phyloP scores from a whole-genome alignment of 108 stramenopile species.

The Fragilaria crotonensis region DNA sequence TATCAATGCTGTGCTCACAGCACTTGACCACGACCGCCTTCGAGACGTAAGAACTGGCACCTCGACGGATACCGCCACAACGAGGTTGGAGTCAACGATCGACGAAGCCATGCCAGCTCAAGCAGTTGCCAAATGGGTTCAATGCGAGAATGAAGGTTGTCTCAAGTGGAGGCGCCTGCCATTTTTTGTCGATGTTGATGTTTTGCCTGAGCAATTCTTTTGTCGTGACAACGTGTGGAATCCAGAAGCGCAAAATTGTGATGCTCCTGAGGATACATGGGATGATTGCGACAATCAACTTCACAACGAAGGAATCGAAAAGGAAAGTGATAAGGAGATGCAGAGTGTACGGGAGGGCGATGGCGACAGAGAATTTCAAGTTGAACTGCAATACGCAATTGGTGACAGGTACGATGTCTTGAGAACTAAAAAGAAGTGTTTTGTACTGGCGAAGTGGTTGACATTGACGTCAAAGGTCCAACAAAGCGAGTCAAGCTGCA shows the following conservation, averaged over 20 bases:
- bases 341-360: no score
- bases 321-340: not conserved
- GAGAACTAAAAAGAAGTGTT: constrained; percentile 50
- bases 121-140: constrained; percentile 87
- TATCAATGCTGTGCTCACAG: constrained; percentile 38
- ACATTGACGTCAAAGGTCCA: constrained; percentile 41
- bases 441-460: constrained; percentile 50
- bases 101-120: constrained; percentile 82
- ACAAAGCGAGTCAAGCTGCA: constrained; percentile 63
- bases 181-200: constrained; percentile 77
- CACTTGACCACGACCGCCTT: constrained; percentile 15
- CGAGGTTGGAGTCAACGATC: constrained; percentile 57
- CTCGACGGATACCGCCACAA: constrained; percentile 18
- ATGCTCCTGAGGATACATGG: constrained; percentile 79
- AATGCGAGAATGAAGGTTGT: constrained; percentile 84
- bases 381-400: no score
- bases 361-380: no score
- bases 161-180: constrained; percentile 87
- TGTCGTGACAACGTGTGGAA: constrained; percentile 87
- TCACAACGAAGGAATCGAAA: not conserved
- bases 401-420: no score
- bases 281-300: constrained; percentile 40
- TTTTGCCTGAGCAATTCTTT: constrained; percentile 76
- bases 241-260: constrained; percentile 46
- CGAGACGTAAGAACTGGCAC: constrained; percentile 6